These are phyloP conservation scores for Passalora sequoiae DNA, from an alignment of 2,329 filamentous ascomycete genomes.

Conservation along the genomic window DNA sequence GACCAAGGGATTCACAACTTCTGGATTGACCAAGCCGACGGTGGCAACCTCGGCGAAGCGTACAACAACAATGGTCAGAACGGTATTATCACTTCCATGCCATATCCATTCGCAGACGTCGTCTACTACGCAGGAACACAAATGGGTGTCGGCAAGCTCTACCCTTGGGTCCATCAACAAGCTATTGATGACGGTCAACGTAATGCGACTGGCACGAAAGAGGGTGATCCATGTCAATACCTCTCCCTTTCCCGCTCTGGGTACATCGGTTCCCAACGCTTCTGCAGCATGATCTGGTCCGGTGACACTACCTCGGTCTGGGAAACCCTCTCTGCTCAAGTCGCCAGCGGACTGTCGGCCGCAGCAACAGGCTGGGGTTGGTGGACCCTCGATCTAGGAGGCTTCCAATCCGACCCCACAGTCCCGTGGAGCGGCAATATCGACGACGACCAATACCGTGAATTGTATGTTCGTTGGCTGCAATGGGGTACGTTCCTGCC, in stretches of 20 bases:
- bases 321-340: conserved; percentile 29
- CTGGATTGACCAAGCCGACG: conserved; percentile 36
- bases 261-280: conserved; percentile 32
- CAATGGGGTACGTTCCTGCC: conserved; percentile 33
- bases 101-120: conserved; percentile 29
- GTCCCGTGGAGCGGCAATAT: conserved; percentile 34
- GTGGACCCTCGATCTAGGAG: conserved; percentile 32
- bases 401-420: conserved; percentile 32
- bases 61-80: conserved; percentile 37
- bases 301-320: conserved; percentile 30
- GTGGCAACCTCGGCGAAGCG: conserved; percentile 35
- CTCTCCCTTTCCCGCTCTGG: conserved; percentile 29
- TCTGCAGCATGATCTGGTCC: conserved; percentile 33
- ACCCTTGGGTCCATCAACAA: conserved; percentile 32
- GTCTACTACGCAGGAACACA: conserved; percentile 32
- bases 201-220: conserved; percentile 24
- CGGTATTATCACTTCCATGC: conserved; percentile 29
- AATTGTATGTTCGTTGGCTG: conserved; percentile 32
- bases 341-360: conserved; percentile 27
- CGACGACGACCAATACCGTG: conserved; percentile 27
- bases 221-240: conserved; percentile 27
- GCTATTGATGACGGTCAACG: conserved; percentile 31
- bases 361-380: conserved; percentile 29
- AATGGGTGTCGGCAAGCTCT: conserved; percentile 27
- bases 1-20: conserved; percentile 33